Evolutionary conservation across 2,329 filamentous ascomycete species (phyloP).

Genomic region (Cladobotryum protrusum): DNA sequence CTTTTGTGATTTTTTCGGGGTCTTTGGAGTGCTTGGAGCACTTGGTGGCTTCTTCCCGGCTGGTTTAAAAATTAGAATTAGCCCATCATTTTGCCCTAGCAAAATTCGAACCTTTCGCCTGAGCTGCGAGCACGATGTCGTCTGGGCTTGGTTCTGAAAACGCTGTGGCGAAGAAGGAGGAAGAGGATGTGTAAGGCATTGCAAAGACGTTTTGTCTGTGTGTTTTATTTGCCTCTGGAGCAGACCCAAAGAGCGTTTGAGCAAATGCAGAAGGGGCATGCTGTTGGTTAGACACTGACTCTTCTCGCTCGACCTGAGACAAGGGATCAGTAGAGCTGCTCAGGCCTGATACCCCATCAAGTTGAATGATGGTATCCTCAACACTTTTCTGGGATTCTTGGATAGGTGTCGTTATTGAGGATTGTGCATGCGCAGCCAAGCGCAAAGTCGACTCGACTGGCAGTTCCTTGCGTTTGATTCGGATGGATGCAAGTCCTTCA

Average conservation of each 20-base stretch:
- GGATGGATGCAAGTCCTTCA: neutral
- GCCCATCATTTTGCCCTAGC: constrained; percentile 43
- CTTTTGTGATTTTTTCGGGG: constrained; percentile 33
- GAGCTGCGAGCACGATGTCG: constrained; percentile 79
- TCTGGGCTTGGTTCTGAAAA: constrained; percentile 88
- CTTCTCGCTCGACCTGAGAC: neutral
- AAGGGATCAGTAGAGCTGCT: neutral
- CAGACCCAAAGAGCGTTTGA: constrained; percentile 43
- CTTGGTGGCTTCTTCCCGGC: constrained; percentile 46
- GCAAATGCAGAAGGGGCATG: constrained; percentile 51
- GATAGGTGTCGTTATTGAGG: too few relatives aligned
- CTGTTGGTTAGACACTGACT: neutral
- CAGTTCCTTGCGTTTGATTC: neutral
- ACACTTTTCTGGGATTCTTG: too few relatives aligned
- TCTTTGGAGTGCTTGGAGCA: constrained; percentile 23
- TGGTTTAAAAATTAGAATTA: constrained; percentile 48
- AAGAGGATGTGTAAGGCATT: constrained; percentile 46
- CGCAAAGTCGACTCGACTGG: too few relatives aligned
- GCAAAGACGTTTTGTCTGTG: constrained; percentile 29
- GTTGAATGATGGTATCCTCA: too few relatives aligned
- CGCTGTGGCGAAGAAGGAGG: constrained; percentile 48
- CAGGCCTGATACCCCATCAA: too few relatives aligned
- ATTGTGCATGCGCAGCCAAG: too few relatives aligned
- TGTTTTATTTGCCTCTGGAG: constrained; percentile 22
- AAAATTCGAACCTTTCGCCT: constrained; percentile 76